Base-by-base conservation (phyloP, 257 asterid species). In the Solanum arcanum region DNA sequence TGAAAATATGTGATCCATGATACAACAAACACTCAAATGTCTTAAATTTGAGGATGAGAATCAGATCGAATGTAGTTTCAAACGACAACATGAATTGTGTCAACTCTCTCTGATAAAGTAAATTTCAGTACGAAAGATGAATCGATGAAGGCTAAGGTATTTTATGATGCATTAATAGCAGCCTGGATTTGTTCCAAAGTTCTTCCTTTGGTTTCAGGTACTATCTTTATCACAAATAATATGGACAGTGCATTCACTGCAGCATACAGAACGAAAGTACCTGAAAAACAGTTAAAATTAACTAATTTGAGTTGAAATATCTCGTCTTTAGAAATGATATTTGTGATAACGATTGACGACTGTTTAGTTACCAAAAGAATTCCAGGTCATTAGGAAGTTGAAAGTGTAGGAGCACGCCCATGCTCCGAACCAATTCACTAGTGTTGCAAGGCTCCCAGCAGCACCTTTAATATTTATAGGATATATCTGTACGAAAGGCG, bases 381-480 rank as follows among this genome's bases (percentile, higher is more conserved):
- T 94, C 99, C 99, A 97, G 87, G 85, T 88, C 98, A 95, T 97
- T 86, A 97, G 97, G 86, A 94, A 97, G 68, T 97, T 97, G 91
- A 97, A 97, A 6, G 99, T 95, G 92, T 90, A 97, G 59, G 99
- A 97, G 90, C 94, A 91, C 49, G 91, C 92, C 99, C 99, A 95
- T 33, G 99, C 98, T 20, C 98, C 99, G 29, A 94, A 97, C 99
- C 99, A 97, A 88, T 97, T 97, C 86, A 95, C 93, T 25, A 97
- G 86, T 46, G 99, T 96, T 83, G 98, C 99, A 42, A 95, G 89
- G 93, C 99, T 97, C 60, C 99, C 99, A 31, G 98, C 99, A 21
- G 89, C 93, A 87, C 99, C 99, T 92, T 97, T 97, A 62, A 97
- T 91, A 90, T 97, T 94, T 88, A 97, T 95, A 2, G 99, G 99